Evolutionary conservation across 495 filamentous ascomycete genomes (phyloP).

Genomic region (Tuber magnatum): DNA sequence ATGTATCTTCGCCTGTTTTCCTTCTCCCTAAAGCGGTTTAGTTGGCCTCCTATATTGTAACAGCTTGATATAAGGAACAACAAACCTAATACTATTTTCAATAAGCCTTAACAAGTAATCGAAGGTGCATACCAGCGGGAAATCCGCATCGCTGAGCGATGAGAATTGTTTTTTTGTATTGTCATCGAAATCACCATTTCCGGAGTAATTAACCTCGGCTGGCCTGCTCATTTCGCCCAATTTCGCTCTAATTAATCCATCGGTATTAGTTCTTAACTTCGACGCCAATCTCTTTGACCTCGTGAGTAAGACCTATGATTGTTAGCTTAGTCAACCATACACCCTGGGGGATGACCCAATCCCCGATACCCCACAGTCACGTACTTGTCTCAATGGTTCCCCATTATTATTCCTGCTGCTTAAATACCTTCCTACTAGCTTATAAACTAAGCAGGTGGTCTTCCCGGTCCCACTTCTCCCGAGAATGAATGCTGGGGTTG

Average conservation of each 20-base stretch:
- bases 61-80: neutral
- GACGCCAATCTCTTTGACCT: conserved; percentile 41
- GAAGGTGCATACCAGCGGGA: conserved; percentile 47
- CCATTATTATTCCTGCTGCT: neutral
- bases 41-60: neutral
- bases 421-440: conserved; percentile 24
- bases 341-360: neutral
- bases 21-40: neutral
- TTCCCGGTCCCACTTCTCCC: too few species aligned
- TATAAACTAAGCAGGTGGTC: too few species aligned
- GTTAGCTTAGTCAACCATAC: neutral
- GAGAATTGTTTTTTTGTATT: conserved; percentile 13
- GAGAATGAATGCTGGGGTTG: conserved; percentile 41
- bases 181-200: conserved; percentile 6
- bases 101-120: conserved; percentile 42
- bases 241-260: conserved; percentile 38
- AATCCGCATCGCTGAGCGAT: conserved; percentile 36
- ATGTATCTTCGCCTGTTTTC: neutral
- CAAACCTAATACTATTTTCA: conserved; percentile 39
- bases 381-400: conserved; percentile 41
- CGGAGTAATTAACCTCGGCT: neutral
- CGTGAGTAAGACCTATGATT: conserved; percentile 44
- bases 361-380: neutral
- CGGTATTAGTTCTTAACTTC: conserved; percentile 42
- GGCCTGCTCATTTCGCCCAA: neutral